Base-by-base conservation (phyloP, 73 alveolate genomes). In the Tetrahymena borealis region DNA sequence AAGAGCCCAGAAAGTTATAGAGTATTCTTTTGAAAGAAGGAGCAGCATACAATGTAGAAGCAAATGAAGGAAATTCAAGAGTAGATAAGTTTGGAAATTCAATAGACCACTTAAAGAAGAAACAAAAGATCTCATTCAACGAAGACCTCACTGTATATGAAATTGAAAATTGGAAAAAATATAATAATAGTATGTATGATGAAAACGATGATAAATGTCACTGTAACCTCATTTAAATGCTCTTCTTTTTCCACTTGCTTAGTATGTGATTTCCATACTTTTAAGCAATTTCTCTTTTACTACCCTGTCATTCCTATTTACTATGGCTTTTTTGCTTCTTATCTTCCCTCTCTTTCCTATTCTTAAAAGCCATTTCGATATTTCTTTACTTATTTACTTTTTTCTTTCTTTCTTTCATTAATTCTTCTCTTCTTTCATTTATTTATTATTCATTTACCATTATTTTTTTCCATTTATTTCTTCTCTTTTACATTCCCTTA, bases 21-120 rank as follows among this genome's bases (percentile, higher is more conserved):
- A 60, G 85, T 35, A 60, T 60, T 9, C 85, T 60, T 9, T 60
- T 60, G 85, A 60, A 60, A 60, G 85, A 60, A 60, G 85, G 85
- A 60, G 85, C 85, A 60, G 85, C 85, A 60, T 60, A 60, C 85
- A 60, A 60, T 60, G 85, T 60, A 60, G 85, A 60, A 60, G 85
- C 85, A 60, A 60, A 60, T 16, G 85, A 60, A 28, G 38, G 37
- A 60, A n/a, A 13, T 18, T 16, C 11, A 60, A 60, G 85, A n/a
- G 3, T 60, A 60, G 85, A 60, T 60, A 60, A 60, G 85, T 60
- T 60, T 15, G 85, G 85, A 2, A 60, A 60, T 35, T 35, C 32
- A 60, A 60, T 60, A 60, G 85, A 60, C 28, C 85, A 60, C 35
- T 35, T 24, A 28, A 60, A 60, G 85, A 60, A 60, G 85, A 60